Conservation (phyloP, 768 basidiomycete genomes). For the Filobasidium floriforme region DNA sequence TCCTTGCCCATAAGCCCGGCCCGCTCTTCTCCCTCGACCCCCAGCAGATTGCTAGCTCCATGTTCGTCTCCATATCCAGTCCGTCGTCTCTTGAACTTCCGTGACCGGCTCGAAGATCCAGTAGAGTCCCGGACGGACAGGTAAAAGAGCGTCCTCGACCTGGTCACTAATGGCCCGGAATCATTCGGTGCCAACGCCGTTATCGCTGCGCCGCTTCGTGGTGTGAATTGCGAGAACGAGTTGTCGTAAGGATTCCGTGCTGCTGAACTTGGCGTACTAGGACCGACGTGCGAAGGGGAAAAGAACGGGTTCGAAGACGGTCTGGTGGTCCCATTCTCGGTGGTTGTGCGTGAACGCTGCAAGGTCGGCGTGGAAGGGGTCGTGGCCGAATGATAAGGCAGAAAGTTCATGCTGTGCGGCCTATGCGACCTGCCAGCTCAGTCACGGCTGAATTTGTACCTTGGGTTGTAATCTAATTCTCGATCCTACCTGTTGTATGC, state of each 20-base stretch:
- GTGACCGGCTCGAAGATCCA: conserved; percentile 22
- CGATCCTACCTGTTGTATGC: too few relatives aligned
- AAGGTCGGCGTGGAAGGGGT: background rate
- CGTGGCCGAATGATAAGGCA: background rate
- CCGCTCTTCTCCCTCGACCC: conserved; percentile 50
- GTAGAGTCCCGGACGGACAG: conserved; percentile 20
- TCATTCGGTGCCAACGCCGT: background rate
- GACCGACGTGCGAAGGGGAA: background rate
- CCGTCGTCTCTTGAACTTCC: conserved; percentile 16
- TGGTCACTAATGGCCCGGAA: conserved; percentile 11
- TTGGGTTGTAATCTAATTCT: too few relatives aligned
- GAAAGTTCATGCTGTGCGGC: background rate
- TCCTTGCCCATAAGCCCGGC: conserved; percentile 52
- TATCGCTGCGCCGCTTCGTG: background rate
- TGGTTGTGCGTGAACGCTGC: background rate
- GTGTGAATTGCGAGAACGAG: background rate
- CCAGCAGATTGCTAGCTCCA: conserved; percentile 1
- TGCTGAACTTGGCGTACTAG: background rate
- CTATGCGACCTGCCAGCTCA: background rate
- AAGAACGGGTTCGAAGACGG: conserved; percentile 5
- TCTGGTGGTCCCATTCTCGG: background rate
- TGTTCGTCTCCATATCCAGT: conserved; percentile 6
- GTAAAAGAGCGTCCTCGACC: conserved; percentile 22
- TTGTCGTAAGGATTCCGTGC: background rate
- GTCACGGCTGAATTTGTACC: too few relatives aligned